Evolutionary conservation across 257 asterid species (phyloP).

Genomic region (Galeopsis tetrahit): DNA sequence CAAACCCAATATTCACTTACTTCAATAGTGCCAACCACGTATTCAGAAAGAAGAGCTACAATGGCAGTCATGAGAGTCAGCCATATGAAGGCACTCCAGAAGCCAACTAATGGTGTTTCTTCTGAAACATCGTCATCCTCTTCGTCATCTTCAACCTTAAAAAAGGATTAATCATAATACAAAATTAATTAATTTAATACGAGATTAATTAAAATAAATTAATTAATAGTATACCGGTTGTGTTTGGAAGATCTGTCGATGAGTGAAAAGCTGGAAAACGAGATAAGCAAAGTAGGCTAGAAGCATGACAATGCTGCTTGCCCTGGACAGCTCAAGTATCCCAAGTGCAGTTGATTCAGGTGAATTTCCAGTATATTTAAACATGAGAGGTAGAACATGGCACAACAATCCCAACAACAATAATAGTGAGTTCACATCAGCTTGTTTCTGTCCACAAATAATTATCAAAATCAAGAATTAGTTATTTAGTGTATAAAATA

Average conservation of each 20-base stretch:
- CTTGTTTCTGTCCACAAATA: constrained; percentile 62
- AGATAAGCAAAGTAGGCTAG: constrained; percentile 75
- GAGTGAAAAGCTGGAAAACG: constrained; percentile 83
- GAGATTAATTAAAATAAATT: neutral
- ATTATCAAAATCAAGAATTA: neutral
- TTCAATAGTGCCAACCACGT: constrained; percentile 86
- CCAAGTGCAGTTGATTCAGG: constrained; percentile 38
- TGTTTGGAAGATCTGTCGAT: constrained; percentile 67
- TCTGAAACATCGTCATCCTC: constrained; percentile 38
- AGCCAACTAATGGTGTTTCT: constrained; percentile 64
- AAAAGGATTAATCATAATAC: neutral
- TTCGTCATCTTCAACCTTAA: constrained; percentile 38
- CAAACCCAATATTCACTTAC: constrained; percentile 35
- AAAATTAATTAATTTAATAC: neutral
- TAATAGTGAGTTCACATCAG: constrained; percentile 74
- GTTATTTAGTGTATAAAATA: no score
- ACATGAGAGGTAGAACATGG: constrained; percentile 69
- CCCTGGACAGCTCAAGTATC: constrained; percentile 64
- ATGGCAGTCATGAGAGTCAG: constrained; percentile 67
- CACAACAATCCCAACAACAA: constrained; percentile 76
- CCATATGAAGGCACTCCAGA: constrained; percentile 80
- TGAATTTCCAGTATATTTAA: constrained; percentile 43
- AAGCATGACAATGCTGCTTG: constrained; percentile 76
- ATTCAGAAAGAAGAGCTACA: constrained; percentile 84
- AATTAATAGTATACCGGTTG: constrained; percentile 41